A percentile compares a stretch with the other conserved stretches of the same genome.
Evolutionary conservation across 2,329 filamentous ascomycete genomes (phyloP).

Genomic region (Huntiella moniliformis): DNA sequence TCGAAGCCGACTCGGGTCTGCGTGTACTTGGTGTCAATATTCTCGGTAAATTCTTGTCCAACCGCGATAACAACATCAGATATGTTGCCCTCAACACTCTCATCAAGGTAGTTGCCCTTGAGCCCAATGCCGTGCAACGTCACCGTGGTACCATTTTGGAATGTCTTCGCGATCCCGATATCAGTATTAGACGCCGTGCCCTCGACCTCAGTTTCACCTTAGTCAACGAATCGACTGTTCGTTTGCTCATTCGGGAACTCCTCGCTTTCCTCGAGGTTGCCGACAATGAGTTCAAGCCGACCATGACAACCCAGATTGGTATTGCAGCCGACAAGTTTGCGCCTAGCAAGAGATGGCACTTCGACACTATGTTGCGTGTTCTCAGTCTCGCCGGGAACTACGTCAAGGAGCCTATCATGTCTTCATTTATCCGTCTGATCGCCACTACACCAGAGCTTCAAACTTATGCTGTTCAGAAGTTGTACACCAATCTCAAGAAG

Average conservation of each 20-base stretch:
- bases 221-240: constrained; percentile 91
- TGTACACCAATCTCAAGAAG: constrained; percentile 78
- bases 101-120: constrained; percentile 94
- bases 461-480: constrained; percentile 88
- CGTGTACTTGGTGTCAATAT: constrained; percentile 95
- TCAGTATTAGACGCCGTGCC: constrained; percentile 89
- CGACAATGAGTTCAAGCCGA: constrained; percentile 95
- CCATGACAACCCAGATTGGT: constrained; percentile 95
- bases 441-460: constrained; percentile 88
- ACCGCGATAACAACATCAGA: constrained; percentile 97
- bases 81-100: constrained; percentile 95
- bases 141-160: constrained; percentile 96
- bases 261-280: constrained; percentile 91
- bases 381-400: constrained; percentile 88
- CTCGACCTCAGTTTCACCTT: constrained; percentile 94
- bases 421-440: constrained; percentile 87
- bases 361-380: constrained; percentile 92
- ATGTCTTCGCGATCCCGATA: constrained; percentile 89
- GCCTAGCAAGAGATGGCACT: constrained; percentile 94
- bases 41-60: constrained; percentile 92
- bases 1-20: constrained; percentile 89
- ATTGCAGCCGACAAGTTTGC: constrained; percentile 91
- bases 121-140: constrained; percentile 91
- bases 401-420: constrained; percentile 93
- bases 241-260: constrained; percentile 80